Percentiles rank a stretch among this genome's conserved stretches.
Conservation (phyloP, 306 rosid species). For the Gastrolobium villosum region DNA sequence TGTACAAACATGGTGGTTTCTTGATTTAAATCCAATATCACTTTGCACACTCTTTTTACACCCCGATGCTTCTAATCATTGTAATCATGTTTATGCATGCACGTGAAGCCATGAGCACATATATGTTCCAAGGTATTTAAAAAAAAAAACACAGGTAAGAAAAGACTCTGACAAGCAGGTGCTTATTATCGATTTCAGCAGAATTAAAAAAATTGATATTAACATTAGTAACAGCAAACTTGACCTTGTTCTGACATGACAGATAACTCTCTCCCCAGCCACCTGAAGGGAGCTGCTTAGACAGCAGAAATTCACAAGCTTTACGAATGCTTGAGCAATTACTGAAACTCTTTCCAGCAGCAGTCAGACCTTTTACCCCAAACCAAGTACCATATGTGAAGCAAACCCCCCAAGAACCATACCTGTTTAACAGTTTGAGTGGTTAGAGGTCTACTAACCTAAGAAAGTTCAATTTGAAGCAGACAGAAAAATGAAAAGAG, state of each 20-base stretch:
- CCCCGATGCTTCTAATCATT: slow-evolving; percentile 23
- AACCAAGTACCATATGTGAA: slow-evolving; percentile 90
- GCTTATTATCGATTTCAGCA: not conserved
- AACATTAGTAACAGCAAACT: slow-evolving; percentile 28
- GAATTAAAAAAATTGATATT: not conserved
- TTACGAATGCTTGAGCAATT: slow-evolving; percentile 66
- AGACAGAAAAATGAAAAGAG: slow-evolving; percentile 8
- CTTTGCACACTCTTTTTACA: not conserved
- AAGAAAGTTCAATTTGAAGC: slow-evolving; percentile 30
- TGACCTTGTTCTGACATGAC: slow-evolving; percentile 88
- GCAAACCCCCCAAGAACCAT: slow-evolving; percentile 96
- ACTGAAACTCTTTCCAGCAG: slow-evolving; percentile 75
- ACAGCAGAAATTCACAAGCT: slow-evolving; percentile 84
- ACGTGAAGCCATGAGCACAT: slow-evolving; percentile 6
- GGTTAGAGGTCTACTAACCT: slow-evolving; percentile 39
- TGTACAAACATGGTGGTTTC: slow-evolving; percentile 6
- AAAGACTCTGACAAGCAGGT: slow-evolving; percentile 11
- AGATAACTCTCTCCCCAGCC: slow-evolving; percentile 96
- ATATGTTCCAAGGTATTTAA: slow-evolving; percentile 11
- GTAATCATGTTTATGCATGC: slow-evolving; percentile 33
- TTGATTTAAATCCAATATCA: slow-evolving; percentile 20
- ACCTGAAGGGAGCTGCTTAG: slow-evolving; percentile 82
- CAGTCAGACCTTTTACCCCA: slow-evolving; percentile 79
- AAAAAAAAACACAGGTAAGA: not conserved
- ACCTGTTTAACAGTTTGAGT: slow-evolving; percentile 67